A percentile compares a stretch with the other conserved stretches of the same genome.
phyloP scores from a whole-genome alignment of 768 basidiomycete genomes.

The Mycena capillaripes region DNA sequence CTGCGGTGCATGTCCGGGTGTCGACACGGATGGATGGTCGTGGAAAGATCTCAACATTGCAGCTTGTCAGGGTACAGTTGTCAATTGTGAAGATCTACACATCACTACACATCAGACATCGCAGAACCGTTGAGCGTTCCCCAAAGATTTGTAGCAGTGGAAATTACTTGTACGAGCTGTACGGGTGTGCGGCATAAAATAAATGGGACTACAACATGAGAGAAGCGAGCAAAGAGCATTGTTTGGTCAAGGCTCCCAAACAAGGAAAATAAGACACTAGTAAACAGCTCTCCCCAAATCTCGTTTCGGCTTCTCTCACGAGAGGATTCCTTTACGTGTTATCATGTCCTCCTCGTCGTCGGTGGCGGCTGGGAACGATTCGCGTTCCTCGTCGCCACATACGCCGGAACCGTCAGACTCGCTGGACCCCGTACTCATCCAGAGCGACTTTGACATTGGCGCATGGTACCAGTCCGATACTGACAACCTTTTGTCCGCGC shows the following conservation, averaged over 20 bases:
- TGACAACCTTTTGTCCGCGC: conserved; percentile 53
- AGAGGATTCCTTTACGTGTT: conserved; percentile 19
- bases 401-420: conserved; percentile 77
- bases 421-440: conserved; percentile 64
- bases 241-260: not conserved
- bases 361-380: conserved; percentile 65
- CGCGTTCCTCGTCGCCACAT: conserved; percentile 80
- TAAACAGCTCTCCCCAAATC: not conserved
- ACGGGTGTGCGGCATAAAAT: too few species aligned
- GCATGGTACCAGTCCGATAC: conserved; percentile 72
- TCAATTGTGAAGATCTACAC: too few species aligned
- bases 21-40: too few species aligned
- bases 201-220: too few species aligned
- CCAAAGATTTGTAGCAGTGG: not conserved
- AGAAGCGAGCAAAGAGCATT: too few species aligned
- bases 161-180: too few species aligned
- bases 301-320: conserved; percentile 10
- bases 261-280: not conserved
- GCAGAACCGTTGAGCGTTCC: not conserved
- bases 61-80: too few species aligned
- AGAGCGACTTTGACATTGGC: conserved; percentile 59
- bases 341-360: conserved; percentile 76
- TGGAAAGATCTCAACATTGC: not conserved
- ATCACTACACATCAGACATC: too few species aligned
- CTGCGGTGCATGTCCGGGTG: not conserved